phyloP scores from a whole-genome alignment of 805 yeast species.

The Yamadazyma akitaensis region DNA sequence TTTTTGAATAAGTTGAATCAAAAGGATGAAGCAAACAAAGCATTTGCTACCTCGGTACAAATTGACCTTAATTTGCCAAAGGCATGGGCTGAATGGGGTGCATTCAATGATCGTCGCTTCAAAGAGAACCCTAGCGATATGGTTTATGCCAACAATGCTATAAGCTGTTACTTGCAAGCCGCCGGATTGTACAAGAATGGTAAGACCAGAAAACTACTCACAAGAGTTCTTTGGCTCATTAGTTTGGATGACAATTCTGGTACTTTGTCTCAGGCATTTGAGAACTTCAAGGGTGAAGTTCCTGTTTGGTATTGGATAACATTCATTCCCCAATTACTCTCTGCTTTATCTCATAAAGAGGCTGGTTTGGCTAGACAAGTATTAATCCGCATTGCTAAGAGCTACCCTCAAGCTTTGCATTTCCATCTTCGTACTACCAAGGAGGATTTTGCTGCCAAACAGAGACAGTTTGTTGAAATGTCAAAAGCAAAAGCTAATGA shows the following conservation, averaged over 20 bases:
- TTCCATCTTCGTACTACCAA: conserved; percentile 93
- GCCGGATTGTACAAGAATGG: conserved; percentile 94
- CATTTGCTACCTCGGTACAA: conserved; percentile 97
- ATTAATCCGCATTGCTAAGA: conserved; percentile 87
- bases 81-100: conserved; percentile 99
- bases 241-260: conserved; percentile 86
- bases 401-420: conserved; percentile 95
- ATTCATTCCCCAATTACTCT: conserved; percentile 87
- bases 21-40: conserved; percentile 94
- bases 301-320: conserved; percentile 99
- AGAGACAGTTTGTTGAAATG: conserved; percentile 59
- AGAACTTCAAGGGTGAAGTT: conserved; percentile 88
- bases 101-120: conserved; percentile 83
- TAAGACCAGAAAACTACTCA: conserved; percentile 81
- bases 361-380: conserved; percentile 87
- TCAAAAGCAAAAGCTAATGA: conserved; percentile 19
- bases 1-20: conserved; percentile 87
- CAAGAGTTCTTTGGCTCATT: conserved; percentile 90
- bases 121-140: conserved; percentile 80
- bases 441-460: conserved; percentile 87
- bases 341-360: conserved; percentile 87
- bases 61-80: conserved; percentile 90
- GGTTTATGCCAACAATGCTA: conserved; percentile 86
- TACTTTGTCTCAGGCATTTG: conserved; percentile 81
- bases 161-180: conserved; percentile 94